Evolutionary conservation across 2,329 filamentous ascomycete genomes (phyloP).

Genomic region (Sordariomycetes sp.): DNA sequence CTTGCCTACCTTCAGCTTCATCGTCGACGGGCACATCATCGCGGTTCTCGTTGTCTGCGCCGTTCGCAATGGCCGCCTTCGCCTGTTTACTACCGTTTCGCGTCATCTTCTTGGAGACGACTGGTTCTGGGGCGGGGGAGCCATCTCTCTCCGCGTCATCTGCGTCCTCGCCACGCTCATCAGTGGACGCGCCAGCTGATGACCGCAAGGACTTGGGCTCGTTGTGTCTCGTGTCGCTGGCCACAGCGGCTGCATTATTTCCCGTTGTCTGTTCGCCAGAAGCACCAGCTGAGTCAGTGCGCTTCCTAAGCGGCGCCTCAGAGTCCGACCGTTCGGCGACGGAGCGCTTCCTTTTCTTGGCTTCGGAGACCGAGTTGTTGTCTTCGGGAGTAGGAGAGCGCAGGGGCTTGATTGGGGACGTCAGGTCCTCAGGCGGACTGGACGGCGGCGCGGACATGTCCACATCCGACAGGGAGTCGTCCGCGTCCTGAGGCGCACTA

Average conservation of each 20-base stretch:
- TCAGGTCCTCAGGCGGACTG: slow-evolving; percentile 21
- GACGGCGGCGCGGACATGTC: slow-evolving; percentile 21
- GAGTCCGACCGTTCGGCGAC: slow-evolving; percentile 27
- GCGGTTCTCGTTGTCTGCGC: slow-evolving; percentile 11
- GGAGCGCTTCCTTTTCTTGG: slow-evolving; percentile 36
- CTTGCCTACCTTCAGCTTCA: slow-evolving; percentile 8
- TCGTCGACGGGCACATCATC: slow-evolving; percentile 8
- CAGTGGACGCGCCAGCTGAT: not conserved
- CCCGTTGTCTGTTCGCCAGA: slow-evolving; percentile 18
- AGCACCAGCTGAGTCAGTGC: slow-evolving; percentile 31
- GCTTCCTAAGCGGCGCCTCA: slow-evolving; percentile 38
- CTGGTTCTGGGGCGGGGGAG: slow-evolving; percentile 16
- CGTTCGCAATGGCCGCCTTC: slow-evolving; percentile 15
- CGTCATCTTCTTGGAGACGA: slow-evolving; percentile 23
- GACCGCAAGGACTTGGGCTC: slow-evolving; percentile 8
- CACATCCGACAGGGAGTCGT: slow-evolving; percentile 25
- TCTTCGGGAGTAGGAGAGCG: slow-evolving; percentile 9
- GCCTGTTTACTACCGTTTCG: slow-evolving; percentile 23
- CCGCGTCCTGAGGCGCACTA: slow-evolving; percentile 22
- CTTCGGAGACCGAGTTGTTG: slow-evolving; percentile 1
- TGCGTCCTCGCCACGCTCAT: slow-evolving; percentile 16
- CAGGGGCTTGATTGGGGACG: slow-evolving; percentile 19
- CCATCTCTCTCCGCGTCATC: slow-evolving; percentile 18
- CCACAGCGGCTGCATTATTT: slow-evolving; percentile 9
- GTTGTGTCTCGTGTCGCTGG: not conserved